A percentile compares a stretch with the other conserved stretches of the same genome.
Evolutionary conservation across 2,329 filamentous ascomycete genomes (phyloP).

Genomic region (Colletotrichum sp.): DNA sequence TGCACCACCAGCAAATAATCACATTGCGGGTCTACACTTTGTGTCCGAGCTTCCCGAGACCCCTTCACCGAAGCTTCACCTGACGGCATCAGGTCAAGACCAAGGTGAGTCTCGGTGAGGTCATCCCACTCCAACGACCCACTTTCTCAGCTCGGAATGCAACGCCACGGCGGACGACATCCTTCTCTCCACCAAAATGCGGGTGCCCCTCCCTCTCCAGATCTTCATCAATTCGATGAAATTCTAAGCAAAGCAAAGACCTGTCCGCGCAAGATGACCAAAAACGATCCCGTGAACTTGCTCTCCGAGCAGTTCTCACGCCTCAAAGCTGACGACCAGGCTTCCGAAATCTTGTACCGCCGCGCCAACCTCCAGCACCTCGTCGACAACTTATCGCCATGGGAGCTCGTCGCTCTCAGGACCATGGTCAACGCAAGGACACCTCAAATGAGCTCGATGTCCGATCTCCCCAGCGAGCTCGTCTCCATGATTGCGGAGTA

Average conservation of each 20-base stretch:
- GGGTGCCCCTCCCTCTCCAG: not conserved
- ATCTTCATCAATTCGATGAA: not conserved
- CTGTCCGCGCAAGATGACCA: not conserved
- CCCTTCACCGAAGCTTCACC: not conserved
- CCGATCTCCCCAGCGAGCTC: conserved; percentile 6
- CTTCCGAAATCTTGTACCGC: not conserved
- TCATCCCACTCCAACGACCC: not conserved
- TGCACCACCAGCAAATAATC: too few relatives aligned
- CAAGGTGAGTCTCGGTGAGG: not conserved
- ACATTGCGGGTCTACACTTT: too few relatives aligned
- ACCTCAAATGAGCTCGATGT: not conserved
- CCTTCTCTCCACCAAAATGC: not conserved
- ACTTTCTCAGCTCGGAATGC: not conserved
- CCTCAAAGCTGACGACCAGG: not conserved
- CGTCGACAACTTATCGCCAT: not conserved
- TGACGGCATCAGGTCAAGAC: not conserved
- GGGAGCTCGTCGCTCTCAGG: conserved; percentile 9
- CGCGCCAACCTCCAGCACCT: conserved; percentile 4
- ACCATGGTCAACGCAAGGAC: not conserved
- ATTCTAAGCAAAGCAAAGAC: not conserved
- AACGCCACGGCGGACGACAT: not conserved
- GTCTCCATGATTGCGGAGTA: not conserved
- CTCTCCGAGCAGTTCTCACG: not conserved
- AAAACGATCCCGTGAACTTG: not conserved
- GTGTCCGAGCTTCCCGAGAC: not conserved